These are phyloP conservation scores for Ilyonectria mors-panacis DNA, from an alignment of 2,329 filamentous ascomycete species.

Conservation along the genomic window DNA sequence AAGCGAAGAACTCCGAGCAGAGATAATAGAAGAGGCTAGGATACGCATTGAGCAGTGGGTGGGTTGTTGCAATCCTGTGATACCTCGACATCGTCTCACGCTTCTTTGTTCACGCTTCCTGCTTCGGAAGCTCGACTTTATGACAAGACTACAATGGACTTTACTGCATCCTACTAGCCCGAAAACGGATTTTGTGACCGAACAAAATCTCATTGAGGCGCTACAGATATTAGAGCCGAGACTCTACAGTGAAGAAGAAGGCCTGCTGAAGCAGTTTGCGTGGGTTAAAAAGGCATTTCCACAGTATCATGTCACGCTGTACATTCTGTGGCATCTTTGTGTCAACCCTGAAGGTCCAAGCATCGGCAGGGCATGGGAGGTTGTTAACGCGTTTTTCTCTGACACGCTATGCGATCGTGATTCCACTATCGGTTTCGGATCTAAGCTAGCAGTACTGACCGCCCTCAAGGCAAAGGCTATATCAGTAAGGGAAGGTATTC, in stretches of 20 bases:
- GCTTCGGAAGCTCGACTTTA: slow-evolving; percentile 49
- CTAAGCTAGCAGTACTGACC: slow-evolving; percentile 3
- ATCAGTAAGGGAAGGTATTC: not conserved
- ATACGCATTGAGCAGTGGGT: slow-evolving; percentile 63
- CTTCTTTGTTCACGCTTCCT: slow-evolving; percentile 43
- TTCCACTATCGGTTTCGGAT: not conserved
- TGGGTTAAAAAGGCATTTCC: slow-evolving; percentile 55
- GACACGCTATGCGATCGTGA: not conserved
- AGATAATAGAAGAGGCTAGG: not conserved
- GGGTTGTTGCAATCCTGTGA: slow-evolving; percentile 63
- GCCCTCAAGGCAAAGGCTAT: slow-evolving; percentile 10
- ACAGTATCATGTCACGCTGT: slow-evolving; percentile 56
- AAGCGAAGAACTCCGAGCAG: slow-evolving; percentile 61
- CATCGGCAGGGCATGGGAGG: slow-evolving; percentile 53
- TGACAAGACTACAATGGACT: slow-evolving; percentile 46
- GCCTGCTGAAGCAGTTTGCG: slow-evolving; percentile 51
- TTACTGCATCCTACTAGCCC: slow-evolving; percentile 18
- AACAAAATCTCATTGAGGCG: slow-evolving; percentile 49
- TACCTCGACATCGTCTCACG: slow-evolving; percentile 56
- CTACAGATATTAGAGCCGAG: slow-evolving; percentile 48
- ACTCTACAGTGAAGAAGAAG: slow-evolving; percentile 41
- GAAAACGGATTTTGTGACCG: slow-evolving; percentile 35
- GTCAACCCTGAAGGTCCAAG: slow-evolving; percentile 50
- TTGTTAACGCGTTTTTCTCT: not conserved
- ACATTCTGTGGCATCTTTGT: slow-evolving; percentile 57